Evolutionary conservation across 345 rosid genomes (phyloP), one percentile per base, ranked within the genome.

Genomic region (Draba incana): DNA sequence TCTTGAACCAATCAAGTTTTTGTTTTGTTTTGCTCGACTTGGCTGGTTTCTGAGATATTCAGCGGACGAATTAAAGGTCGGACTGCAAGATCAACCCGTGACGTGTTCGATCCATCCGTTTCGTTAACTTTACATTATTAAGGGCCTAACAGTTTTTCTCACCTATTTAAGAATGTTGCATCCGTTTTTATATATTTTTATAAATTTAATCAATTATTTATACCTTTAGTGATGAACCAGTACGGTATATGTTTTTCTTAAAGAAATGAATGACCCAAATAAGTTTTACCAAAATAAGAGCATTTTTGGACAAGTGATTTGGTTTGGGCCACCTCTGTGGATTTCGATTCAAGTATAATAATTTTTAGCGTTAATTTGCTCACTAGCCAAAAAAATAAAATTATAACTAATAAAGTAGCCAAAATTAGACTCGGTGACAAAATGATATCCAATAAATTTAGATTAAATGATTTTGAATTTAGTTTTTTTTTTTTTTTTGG

Each of bases 91-190:
- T 33, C 30, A 16, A 58, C 24, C 68, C 44, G 50, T 61, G 46
- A 62, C 9, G 62, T 55, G 65, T 27, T 61, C 68, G 24, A 52
- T 70, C 61, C 60, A 66, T 52, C 61, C 60, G 43, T 12, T 48
- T 30, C 33, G 42, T 58, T 59, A 0, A 15, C 49, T 35, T 69
- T 28, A 20, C 57, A 39, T 69, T 49, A 11, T 12, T 48, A 39
- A 20, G 20, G 50, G 11, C 64, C 23, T n/a, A 11, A 27, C 24
- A 39, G 45, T 38, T 49, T 69, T 31, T n/a, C 6, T 5, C 12
- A 15, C 30, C 15, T 25, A 4, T 25, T 38, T 46, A 47, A 68
- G 6, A 13, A n/a, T 15, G 10, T 33, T 46, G 14, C 20, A 23
- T 12, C 9, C 62, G 48, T 57, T 57, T 20, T 4, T 20, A 28